Evolutionary conservation across 1,139 yeast genomes (phyloP).

Genomic region (Yamadazyma spencermartinsiae): DNA sequence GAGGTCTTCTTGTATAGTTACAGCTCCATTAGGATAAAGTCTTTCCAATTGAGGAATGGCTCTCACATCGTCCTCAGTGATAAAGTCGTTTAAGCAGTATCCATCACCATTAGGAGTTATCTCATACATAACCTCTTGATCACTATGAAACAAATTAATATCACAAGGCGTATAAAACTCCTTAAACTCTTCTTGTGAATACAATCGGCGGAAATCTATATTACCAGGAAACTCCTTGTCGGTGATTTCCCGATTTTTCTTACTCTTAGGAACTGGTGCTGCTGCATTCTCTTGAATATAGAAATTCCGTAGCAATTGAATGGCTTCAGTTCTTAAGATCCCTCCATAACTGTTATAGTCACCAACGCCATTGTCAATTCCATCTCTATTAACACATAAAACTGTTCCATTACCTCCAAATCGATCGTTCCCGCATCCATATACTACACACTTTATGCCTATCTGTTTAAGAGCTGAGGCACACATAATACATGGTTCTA

Average conservation of each 20-base stretch:
- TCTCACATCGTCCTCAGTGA: constrained; percentile 19
- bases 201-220: constrained; percentile 20
- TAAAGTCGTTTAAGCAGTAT: constrained; percentile 25
- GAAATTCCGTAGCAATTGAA: constrained; percentile 75
- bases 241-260: constrained; percentile 75
- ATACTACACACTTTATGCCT: constrained; percentile 69
- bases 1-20: constrained; percentile 22
- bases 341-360: constrained; percentile 72
- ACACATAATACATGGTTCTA: constrained; percentile 98
- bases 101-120: constrained; percentile 34
- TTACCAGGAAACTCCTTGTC: constrained; percentile 59
- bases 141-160: constrained; percentile 8
- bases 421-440: constrained; percentile 92
- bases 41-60: constrained; percentile 23
- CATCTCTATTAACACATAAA: constrained; percentile 57
- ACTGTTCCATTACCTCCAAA: constrained; percentile 98
- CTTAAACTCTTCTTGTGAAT: constrained; percentile 25
- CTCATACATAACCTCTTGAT: constrained; percentile 20
- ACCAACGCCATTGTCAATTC: constrained; percentile 8
- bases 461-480: constrained; percentile 88
- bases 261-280: constrained; percentile 80
- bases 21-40: constrained; percentile 10
- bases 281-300: constrained; percentile 81
- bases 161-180: constrained; percentile 31
- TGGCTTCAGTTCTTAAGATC: constrained; percentile 75